Evolutionary conservation across 352 stramenopile genomes (phyloP), one percentile per base, ranked within the genome.

Genomic region (Phytophthora brassicae): DNA sequence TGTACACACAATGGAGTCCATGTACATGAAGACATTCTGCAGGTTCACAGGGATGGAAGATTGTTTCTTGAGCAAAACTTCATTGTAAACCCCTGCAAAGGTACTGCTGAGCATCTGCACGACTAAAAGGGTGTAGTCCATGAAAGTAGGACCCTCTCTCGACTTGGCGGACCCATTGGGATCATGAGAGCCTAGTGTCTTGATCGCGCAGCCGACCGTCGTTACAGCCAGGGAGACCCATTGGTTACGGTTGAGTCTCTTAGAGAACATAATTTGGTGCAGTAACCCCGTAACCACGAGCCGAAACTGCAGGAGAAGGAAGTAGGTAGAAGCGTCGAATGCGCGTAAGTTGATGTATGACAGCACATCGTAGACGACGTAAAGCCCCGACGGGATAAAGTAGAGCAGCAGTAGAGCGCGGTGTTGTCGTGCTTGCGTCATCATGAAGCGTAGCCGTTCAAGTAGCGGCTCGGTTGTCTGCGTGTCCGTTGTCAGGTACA

Each of bases 11-110:
- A 92, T 89, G 45, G 84, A 93, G 73, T 93, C 79, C 36, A 86
- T 51, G 68, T 93, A 93, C 84, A 93, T 93, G 62, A 91, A 90
- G 47, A 90, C 79, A 51, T 93, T 93, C 62, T 93, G 84, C 45
- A 93, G 59, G 56, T 93, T 90, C 42, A 90, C 58, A 13, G 82
- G 60, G 52, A 90, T 89, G 56, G 75, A 70, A 33, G 71, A 49
- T 56, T 91, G 78, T 29, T 86, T 89, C 70, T 93, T 93, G 24
- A 93, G 75, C 38, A 93, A 60, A 57, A 86, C 72, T 73, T 93
- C 84, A 63, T 91, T 93, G 81, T 93, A 93, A 11, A 93, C 84
- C 6, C 82, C 82, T 1, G 82, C 84, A 64, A 93, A 93, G 11
- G 84, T 92, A 41, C 78, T 89, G 58, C 80, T 90, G 53, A 93